These are phyloP conservation scores for Silene conica DNA, from an alignment of 148 eudicot species.

Conservation along the genomic window DNA sequence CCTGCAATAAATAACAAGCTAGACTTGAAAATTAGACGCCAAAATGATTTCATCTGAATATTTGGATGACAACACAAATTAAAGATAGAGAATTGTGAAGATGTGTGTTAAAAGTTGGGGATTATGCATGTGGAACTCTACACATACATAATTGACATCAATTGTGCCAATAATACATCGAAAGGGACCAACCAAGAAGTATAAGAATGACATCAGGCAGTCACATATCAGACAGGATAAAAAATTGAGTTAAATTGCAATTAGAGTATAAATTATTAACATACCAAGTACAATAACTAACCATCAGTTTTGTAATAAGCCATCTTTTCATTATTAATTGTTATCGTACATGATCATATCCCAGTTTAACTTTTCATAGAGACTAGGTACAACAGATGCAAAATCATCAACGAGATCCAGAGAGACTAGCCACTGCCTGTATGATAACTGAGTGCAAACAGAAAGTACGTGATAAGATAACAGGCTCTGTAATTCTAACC, in stretches of 20 bases:
- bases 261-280: neutral
- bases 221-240: neutral
- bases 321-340: too few species aligned
- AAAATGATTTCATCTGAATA: neutral
- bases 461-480: neutral
- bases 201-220: neutral
- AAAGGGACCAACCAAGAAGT: neutral
- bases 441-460: neutral
- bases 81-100: neutral
- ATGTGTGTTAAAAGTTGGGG: neutral
- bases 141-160: neutral
- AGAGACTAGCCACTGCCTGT: neutral
- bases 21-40: conserved; percentile 5
- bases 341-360: neutral
- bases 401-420: too few species aligned
- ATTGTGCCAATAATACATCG: neutral
- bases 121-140: neutral
- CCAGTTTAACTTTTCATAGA: neutral
- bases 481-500: neutral
- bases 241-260: neutral
- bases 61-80: neutral
- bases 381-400: too few species aligned
- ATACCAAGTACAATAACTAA: neutral
- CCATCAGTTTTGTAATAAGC: neutral
- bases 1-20: conserved; percentile 40